These are phyloP conservation scores for Flaveria sonorensis DNA, from an alignment of 129 eudicot species.

Conservation along the genomic window DNA sequence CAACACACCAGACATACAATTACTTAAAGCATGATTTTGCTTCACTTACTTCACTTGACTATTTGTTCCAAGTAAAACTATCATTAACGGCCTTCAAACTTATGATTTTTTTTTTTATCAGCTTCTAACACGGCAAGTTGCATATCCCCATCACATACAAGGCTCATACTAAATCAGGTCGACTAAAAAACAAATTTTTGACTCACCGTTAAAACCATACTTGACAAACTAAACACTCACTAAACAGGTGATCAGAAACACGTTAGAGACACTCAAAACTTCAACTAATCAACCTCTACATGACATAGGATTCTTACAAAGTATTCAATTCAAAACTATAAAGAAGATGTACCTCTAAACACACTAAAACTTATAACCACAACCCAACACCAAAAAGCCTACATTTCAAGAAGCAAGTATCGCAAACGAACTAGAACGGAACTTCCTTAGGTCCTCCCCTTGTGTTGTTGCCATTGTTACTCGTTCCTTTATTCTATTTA, in stretches of 20 bases:
- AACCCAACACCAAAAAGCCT: not conserved
- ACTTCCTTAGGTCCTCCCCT: not conserved
- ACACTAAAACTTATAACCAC: not conserved
- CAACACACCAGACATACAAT: not conserved
- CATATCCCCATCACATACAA: not conserved
- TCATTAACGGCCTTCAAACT: not conserved
- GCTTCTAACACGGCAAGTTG: not conserved
- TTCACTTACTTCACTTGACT: not conserved
- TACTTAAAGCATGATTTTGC: not conserved
- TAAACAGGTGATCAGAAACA: no score
- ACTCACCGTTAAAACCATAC: not conserved
- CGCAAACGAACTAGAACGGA: not conserved
- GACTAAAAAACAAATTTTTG: not conserved
- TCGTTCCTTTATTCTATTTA: constrained; percentile 7
- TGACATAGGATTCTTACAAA: not conserved
- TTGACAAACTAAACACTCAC: not conserved
- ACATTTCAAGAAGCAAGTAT: not conserved
- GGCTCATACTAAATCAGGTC: not conserved
- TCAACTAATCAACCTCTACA: not conserved
- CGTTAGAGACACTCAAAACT: no score
- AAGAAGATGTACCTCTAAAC: not conserved
- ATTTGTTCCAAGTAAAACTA: constrained; percentile 11
- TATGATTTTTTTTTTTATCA: not conserved
- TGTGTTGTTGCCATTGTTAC: not conserved
- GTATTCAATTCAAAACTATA: constrained; percentile 2